Conservation (phyloP, 352 stramenopile species). For the Aphanomyces astaci region DNA sequence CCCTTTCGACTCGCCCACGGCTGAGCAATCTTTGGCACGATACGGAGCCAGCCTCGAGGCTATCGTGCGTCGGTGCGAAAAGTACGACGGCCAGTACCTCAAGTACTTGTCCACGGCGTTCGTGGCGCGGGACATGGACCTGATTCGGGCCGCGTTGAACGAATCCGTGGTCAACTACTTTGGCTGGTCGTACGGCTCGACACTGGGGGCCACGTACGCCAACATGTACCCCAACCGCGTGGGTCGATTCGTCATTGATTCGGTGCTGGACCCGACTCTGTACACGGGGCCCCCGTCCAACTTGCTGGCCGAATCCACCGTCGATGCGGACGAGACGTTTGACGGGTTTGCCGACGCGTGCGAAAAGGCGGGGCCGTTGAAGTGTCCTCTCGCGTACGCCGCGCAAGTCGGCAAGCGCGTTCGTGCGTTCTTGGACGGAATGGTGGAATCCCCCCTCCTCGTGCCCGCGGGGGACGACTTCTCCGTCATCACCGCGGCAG, state of each 20-base stretch:
- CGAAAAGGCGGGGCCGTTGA: neutral
- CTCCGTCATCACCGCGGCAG: neutral
- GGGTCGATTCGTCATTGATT: constrained; percentile 11
- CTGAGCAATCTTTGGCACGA: neutral
- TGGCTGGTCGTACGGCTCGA: constrained; percentile 11
- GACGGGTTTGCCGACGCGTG: neutral
- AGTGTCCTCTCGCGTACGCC: constrained; percentile 8
- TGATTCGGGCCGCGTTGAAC: constrained; percentile 3
- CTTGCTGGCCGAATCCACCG: neutral
- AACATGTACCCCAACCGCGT: constrained; percentile 12
- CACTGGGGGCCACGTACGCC: constrained; percentile 11
- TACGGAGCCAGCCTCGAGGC: neutral
- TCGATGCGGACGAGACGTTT: neutral
- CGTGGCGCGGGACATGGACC: constrained; percentile 20
- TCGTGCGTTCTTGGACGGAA: neutral
- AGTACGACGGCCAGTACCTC: constrained; percentile 19
- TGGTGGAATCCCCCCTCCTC: neutral
- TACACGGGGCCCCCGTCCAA: neutral
- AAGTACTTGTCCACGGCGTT: constrained; percentile 3
- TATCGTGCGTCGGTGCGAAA: neutral
- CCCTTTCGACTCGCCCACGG: neutral
- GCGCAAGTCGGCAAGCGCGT: too few species aligned
- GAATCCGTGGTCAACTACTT: constrained; percentile 10
- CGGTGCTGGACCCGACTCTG: neutral
- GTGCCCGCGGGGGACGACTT: too few species aligned